Evolutionary conservation across 768 basidiomycete species (phyloP).

Genomic region (Grammothele lineata): DNA sequence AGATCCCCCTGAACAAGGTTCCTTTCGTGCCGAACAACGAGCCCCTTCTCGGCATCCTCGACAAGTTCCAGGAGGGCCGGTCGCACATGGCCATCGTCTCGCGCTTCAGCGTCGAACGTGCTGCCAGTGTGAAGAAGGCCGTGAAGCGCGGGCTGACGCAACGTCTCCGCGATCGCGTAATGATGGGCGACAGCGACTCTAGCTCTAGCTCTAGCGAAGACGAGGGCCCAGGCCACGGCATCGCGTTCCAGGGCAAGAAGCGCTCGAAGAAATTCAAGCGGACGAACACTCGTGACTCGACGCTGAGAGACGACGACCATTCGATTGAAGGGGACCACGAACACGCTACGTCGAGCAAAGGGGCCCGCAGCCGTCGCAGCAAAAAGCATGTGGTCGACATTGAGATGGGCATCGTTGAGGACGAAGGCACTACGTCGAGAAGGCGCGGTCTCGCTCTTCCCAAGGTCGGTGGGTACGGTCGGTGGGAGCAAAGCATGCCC

Average conservation of each 20-base stretch:
- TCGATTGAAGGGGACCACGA: conserved; percentile 3
- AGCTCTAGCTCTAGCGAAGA: conserved; percentile 42
- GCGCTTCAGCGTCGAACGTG: conserved; percentile 36
- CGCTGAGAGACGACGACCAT: conserved; percentile 17
- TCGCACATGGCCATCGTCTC: conserved; percentile 89
- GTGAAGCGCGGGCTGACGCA: conserved; percentile 79
- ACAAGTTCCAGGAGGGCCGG: conserved; percentile 86
- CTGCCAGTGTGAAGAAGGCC: conserved; percentile 77
- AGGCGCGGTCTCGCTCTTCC: conserved; percentile 10
- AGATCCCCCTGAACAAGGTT: conserved; percentile 82
- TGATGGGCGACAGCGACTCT: conserved; percentile 61
- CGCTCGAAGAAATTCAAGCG: conserved; percentile 9
- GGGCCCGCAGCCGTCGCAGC: conserved; percentile 15
- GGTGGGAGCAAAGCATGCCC: conserved; percentile 76
- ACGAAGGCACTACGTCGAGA: conserved; percentile 20
- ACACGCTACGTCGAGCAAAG: not conserved
- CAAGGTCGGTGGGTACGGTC: conserved; percentile 32
- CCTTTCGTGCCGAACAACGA: conserved; percentile 86
- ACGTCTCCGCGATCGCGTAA: conserved; percentile 69
- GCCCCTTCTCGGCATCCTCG: conserved; percentile 77
- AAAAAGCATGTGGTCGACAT: conserved; percentile 21
- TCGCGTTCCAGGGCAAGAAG: conserved; percentile 1
- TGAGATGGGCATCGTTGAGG: conserved; percentile 28
- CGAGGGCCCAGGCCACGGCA: no score
- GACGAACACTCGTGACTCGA: conserved; percentile 20